Conservation (phyloP, 495 filamentous ascomycete genomes). For the Aspergillus cristatus region DNA sequence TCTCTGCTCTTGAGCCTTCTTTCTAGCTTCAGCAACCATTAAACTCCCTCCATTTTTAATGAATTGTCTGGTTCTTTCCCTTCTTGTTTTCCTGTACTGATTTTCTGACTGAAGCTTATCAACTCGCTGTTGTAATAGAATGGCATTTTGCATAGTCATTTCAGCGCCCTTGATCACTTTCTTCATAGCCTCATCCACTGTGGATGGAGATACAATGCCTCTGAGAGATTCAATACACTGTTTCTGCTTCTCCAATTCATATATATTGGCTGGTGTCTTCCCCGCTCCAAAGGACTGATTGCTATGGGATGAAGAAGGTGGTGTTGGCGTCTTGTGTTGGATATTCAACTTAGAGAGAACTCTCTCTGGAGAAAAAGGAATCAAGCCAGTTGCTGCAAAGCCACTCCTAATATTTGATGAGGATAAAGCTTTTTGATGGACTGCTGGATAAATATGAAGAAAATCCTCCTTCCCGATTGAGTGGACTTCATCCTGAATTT, state of each 20-base stretch:
- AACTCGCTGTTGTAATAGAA: not conserved
- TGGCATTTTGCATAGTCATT: not conserved
- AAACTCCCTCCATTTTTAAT: not conserved
- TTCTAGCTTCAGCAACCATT: too few species aligned
- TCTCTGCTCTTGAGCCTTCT: not conserved
- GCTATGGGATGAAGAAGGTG: not conserved
- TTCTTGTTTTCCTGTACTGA: not conserved
- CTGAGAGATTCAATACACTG: not conserved
- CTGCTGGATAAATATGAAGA: conserved; percentile 1
- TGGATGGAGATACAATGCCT: not conserved
- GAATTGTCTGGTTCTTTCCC: not conserved
- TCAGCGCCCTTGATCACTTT: not conserved
- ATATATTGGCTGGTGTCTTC: not conserved
- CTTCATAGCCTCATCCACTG: not conserved
- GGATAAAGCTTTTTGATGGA: conserved; percentile 3
- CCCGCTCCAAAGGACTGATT: not conserved
- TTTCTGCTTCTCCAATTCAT: not conserved
- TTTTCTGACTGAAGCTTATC: not conserved
- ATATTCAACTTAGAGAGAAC: not conserved
- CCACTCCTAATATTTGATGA: conserved; percentile 6
- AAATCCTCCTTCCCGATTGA: conserved; percentile 12
- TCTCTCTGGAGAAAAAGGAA: too few species aligned
- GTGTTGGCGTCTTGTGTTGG: not conserved
- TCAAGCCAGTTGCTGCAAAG: conserved; percentile 8
- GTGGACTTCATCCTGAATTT: conserved; percentile 2